A percentile compares a stretch with the other conserved stretches of the same genome.
Conservation (phyloP, 257 asterid genomes). For the Nicotiana sylvestris region DNA sequence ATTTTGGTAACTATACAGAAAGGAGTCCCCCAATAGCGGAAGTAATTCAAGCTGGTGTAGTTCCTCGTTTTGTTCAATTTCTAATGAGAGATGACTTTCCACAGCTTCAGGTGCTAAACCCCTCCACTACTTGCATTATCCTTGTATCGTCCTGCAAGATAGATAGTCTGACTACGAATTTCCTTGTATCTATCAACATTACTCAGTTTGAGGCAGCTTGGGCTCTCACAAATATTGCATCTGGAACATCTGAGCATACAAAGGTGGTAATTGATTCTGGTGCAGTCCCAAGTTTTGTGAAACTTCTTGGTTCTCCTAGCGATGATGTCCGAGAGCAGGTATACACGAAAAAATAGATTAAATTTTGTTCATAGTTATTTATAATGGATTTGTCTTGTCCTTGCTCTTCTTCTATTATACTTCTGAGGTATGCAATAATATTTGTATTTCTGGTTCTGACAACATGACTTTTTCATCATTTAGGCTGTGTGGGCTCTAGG, state of each 20-base stretch:
- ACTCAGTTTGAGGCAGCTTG: slow-evolving; percentile 91
- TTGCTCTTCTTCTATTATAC: no score
- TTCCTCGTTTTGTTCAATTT: slow-evolving; percentile 78
- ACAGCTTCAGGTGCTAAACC: slow-evolving; percentile 64
- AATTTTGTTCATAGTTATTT: neutral
- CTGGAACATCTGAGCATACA: slow-evolving; percentile 92
- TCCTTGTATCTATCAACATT: neutral
- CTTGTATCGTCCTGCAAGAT: no score
- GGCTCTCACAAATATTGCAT: slow-evolving; percentile 93
- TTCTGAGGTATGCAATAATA: neutral
- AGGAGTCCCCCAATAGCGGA: slow-evolving; percentile 86
- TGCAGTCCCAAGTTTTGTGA: slow-evolving; percentile 72
- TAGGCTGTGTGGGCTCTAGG: slow-evolving; percentile 99
- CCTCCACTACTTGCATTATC: neutral
- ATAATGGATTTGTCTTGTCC: neutral
- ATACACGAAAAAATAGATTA: neutral
- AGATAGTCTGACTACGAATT: no score
- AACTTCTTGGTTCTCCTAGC: slow-evolving; percentile 77
- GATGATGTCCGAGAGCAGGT: slow-evolving; percentile 98
- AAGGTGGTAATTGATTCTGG: slow-evolving; percentile 85
- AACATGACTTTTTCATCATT: neutral
- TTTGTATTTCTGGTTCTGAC: neutral
- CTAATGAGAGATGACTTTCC: slow-evolving; percentile 75
- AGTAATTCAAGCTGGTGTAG: slow-evolving; percentile 82
- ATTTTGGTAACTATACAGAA: slow-evolving; percentile 33